phyloP scores from a whole-genome alignment of 2,329 filamentous ascomycete genomes.

The Cercospora zeae-maydis region DNA sequence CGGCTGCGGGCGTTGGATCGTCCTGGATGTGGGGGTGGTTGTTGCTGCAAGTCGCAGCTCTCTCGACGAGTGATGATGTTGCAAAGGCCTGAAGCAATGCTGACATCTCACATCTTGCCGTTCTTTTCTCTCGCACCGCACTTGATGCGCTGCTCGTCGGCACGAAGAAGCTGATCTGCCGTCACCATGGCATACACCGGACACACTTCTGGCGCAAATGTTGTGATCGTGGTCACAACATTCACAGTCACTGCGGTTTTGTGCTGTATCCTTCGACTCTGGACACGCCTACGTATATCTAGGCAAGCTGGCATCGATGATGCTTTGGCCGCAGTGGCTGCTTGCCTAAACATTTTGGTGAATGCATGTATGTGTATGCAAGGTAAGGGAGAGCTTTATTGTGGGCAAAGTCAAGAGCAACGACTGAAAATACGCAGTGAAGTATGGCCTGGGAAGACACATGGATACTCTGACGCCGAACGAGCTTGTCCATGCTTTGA shows the following conservation, averaged over 20 bases:
- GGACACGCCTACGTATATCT: slow-evolving; percentile 16
- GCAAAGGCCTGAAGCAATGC: neutral
- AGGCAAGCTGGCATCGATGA: slow-evolving; percentile 18
- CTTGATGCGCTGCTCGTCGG: neutral
- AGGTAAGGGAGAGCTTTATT: neutral
- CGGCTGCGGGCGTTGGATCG: neutral
- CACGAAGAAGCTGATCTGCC: neutral
- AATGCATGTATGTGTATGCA: slow-evolving; percentile 1
- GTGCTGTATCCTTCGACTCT: slow-evolving; percentile 18
- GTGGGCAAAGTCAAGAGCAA: neutral
- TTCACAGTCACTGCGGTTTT: slow-evolving; percentile 21
- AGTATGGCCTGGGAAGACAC: slow-evolving; percentile 23
- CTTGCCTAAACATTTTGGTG: neutral
- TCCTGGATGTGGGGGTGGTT: neutral
- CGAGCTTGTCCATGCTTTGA: slow-evolving; percentile 8
- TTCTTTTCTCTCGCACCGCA: neutral
- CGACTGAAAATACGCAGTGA: slow-evolving; percentile 11
- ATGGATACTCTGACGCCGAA: slow-evolving; percentile 14
- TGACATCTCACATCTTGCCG: neutral
- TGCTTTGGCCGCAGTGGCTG: neutral
- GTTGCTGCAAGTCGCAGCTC: neutral
- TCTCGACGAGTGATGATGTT: neutral
- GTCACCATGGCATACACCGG: slow-evolving; percentile 11
- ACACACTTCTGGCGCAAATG: slow-evolving; percentile 19
- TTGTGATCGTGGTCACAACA: slow-evolving; percentile 19